Conservation (phyloP, 352 stramenopile species). For the Phytopythium kandeliae region DNA sequence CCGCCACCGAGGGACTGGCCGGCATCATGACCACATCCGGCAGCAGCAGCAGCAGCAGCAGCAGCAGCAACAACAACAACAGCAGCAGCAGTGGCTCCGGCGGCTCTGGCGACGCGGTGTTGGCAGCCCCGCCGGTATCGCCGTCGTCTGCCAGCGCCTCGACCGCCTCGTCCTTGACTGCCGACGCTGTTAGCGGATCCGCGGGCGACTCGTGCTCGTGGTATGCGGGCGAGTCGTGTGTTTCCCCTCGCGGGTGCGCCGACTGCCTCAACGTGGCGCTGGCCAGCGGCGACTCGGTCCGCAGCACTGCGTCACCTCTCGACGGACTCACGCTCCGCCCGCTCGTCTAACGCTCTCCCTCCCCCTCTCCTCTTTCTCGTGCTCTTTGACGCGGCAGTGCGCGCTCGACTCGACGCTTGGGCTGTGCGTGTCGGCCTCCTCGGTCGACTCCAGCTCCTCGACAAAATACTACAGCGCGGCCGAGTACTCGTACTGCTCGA, state of each 20-base stretch:
- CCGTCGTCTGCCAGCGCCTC: conserved; percentile 5
- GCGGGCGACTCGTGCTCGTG: conserved; percentile 22
- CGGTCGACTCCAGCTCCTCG: not conserved
- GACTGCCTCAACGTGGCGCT: conserved; percentile 24
- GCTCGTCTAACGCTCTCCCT: too few relatives aligned
- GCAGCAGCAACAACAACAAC: too few relatives aligned
- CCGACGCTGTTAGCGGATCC: not conserved
- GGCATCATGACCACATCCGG: too few relatives aligned
- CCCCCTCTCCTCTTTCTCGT: too few relatives aligned
- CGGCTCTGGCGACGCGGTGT: too few relatives aligned
- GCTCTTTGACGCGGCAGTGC: conserved; percentile 15
- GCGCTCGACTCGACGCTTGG: conserved; percentile 11
- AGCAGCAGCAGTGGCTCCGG: not conserved
- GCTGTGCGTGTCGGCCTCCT: conserved; percentile 7
- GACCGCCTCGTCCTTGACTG: conserved; percentile 1
- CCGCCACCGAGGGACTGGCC: too few relatives aligned
- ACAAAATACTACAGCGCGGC: not conserved
- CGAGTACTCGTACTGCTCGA: conserved; percentile 16
- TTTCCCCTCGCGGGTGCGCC: conserved; percentile 13
- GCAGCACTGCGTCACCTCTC: not conserved
- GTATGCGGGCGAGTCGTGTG: conserved; percentile 19
- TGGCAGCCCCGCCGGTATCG: too few relatives aligned
- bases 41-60: too few relatives aligned
- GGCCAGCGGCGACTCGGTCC: conserved; percentile 14
- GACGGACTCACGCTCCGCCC: too few relatives aligned